Conservation (phyloP, 2,329 filamentous ascomycete species). For the Hypocrella siamensis region DNA sequence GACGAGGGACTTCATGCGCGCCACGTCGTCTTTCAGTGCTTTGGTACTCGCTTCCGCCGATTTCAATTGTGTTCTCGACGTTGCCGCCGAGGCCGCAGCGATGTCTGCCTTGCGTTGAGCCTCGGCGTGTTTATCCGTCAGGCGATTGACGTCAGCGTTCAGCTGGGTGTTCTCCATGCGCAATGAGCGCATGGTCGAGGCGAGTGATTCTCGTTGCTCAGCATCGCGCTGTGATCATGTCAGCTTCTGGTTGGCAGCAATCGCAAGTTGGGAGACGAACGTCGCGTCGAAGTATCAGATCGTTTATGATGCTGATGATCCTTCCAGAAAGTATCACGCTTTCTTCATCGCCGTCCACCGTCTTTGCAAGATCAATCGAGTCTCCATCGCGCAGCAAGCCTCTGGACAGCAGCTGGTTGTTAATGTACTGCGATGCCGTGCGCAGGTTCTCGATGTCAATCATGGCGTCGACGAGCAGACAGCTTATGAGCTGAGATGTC, state of each 20-base stretch:
- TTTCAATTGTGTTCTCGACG: slow-evolving; percentile 53
- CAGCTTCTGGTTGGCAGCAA: too few relatives aligned
- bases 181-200: slow-evolving; percentile 59
- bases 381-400: slow-evolving; percentile 53
- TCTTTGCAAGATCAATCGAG: slow-evolving; percentile 67
- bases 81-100: slow-evolving; percentile 54
- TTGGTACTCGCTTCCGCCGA: slow-evolving; percentile 60
- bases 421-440: slow-evolving; percentile 56
- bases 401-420: slow-evolving; percentile 53
- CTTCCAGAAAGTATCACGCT: slow-evolving; percentile 54
- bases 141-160: slow-evolving; percentile 47
- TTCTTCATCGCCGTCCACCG: slow-evolving; percentile 44
- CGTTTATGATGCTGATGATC: slow-evolving; percentile 87
- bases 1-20: slow-evolving; percentile 62
- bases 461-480: slow-evolving; percentile 25
- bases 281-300: slow-evolving; percentile 78
- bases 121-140: slow-evolving; percentile 37
- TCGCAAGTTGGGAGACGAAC: slow-evolving; percentile 33
- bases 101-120: slow-evolving; percentile 38
- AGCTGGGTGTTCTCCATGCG: slow-evolving; percentile 63
- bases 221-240: slow-evolving; percentile 70
- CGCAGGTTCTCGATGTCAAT: slow-evolving; percentile 45
- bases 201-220: slow-evolving; percentile 72
- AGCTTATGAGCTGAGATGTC: too few relatives aligned
- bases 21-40: slow-evolving; percentile 70